Evolutionary conservation across 768 basidiomycete species (phyloP).

Genomic region (Boletellus sp.): DNA sequence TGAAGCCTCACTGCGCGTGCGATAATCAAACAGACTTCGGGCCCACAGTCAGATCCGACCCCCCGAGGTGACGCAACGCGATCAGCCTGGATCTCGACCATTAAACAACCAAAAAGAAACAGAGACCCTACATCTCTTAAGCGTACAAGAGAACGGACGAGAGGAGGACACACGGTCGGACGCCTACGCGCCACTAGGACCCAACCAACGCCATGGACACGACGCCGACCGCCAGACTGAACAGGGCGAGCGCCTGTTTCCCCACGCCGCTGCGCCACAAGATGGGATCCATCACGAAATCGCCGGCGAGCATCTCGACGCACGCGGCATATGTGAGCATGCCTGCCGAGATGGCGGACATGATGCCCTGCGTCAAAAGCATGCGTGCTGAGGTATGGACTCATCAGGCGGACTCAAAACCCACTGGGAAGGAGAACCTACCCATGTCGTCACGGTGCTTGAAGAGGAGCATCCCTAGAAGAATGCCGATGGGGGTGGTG

Average conservation of each 20-base stretch:
- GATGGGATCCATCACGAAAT: slow-evolving; percentile 71
- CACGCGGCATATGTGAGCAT: slow-evolving; percentile 82
- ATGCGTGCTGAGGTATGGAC: slow-evolving; percentile 37
- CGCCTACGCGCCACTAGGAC: slow-evolving; percentile 5
- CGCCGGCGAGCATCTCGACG: slow-evolving; percentile 84
- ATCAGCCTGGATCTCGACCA: too few species aligned
- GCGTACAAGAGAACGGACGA: too few species aligned
- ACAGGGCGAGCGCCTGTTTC: slow-evolving; percentile 53
- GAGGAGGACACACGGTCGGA: too few species aligned
- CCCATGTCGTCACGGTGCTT: slow-evolving; percentile 28
- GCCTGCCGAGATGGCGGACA: slow-evolving; percentile 80
- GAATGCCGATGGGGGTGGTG: slow-evolving; percentile 71
- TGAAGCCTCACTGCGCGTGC: neutral
- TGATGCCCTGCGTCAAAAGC: slow-evolving; percentile 61
- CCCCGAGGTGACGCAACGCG: too few species aligned
- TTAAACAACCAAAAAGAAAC: too few species aligned
- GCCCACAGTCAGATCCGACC: too few species aligned
- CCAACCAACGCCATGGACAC: slow-evolving; percentile 61
- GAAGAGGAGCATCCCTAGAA: slow-evolving; percentile 52
- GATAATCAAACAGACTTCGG: too few species aligned
- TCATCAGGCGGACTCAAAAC: neutral
- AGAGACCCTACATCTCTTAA: too few species aligned
- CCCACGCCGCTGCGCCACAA: slow-evolving; percentile 37
- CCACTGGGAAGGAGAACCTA: slow-evolving; percentile 2
- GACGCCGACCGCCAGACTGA: slow-evolving; percentile 59